Evolutionary conservation across 176 grass and related monocot genomes (phyloP).

Genomic region (Avena atlantica): DNA sequence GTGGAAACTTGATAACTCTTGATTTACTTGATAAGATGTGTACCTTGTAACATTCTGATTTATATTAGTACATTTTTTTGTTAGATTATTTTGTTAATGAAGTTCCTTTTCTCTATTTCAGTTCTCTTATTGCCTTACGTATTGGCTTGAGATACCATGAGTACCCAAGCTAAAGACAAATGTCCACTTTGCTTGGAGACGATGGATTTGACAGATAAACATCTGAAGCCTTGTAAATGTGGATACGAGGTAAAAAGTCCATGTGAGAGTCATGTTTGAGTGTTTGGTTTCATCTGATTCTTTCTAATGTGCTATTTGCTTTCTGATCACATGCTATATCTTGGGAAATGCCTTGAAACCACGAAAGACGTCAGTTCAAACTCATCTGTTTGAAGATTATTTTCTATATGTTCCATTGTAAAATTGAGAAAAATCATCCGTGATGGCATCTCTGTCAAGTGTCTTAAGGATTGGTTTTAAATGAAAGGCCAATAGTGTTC

Average conservation of each 20-base stretch:
- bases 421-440: conserved; percentile 23
- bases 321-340: conserved; percentile 23
- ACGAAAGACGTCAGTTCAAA: not conserved
- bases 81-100: not conserved
- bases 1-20: not conserved
- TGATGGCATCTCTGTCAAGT: not conserved
- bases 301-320: conserved; percentile 15
- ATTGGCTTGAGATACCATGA: conserved; percentile 52
- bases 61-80: not conserved
- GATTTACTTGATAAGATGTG: not conserved
- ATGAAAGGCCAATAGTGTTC: not conserved
- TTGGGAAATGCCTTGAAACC: conserved; percentile 1
- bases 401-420: conserved; percentile 4
- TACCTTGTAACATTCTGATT: not conserved
- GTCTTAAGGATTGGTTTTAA: not conserved
- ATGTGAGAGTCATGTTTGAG: conserved; percentile 12
- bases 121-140: not conserved
- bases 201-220: conserved; percentile 74
- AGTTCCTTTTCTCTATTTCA: conserved; percentile 29
- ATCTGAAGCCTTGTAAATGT: conserved; percentile 75
- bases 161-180: conserved; percentile 46
- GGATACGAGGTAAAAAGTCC: conserved; percentile 64
- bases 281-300: conserved; percentile 11
- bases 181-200: conserved; percentile 61
- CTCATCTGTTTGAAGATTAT: conserved; percentile 31